These are phyloP conservation scores for Chaetomidium leptoderma DNA, from an alignment of 495 filamentous ascomycete genomes.

Conservation along the genomic window DNA sequence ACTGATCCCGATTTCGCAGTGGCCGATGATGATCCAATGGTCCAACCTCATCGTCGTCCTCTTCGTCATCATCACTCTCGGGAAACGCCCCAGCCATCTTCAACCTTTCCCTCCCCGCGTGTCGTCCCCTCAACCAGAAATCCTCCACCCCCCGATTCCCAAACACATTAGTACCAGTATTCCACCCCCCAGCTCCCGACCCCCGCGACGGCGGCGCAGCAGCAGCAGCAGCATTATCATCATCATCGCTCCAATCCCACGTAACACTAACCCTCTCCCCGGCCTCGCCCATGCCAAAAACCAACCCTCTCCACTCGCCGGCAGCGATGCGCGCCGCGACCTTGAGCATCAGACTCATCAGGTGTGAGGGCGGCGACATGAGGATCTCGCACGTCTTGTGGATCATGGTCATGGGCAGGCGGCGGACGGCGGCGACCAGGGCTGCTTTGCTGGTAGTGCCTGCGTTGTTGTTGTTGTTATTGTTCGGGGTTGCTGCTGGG, in stretches of 20 bases:
- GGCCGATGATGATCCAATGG: slow-evolving; percentile 11
- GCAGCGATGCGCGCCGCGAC: slow-evolving; percentile 71
- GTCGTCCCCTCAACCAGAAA: background rate
- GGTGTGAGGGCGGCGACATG: slow-evolving; percentile 67
- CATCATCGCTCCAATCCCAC: slow-evolving; percentile 53
- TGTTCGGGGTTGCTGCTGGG: background rate
- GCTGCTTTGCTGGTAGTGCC: no score
- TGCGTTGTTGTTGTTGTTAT: background rate
- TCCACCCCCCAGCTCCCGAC: no score
- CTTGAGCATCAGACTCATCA: slow-evolving; percentile 71
- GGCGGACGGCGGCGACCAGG: slow-evolving; percentile 41
- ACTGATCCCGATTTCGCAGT: no score
- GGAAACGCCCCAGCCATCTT: slow-evolving; percentile 32
- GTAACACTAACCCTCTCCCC: slow-evolving; percentile 51
- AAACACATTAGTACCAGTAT: no score
- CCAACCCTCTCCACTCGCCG: slow-evolving; percentile 53
- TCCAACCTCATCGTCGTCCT: slow-evolving; percentile 2
- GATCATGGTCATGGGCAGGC: slow-evolving; percentile 63
- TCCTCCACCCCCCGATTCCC: slow-evolving; percentile 4
- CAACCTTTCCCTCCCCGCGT: background rate
- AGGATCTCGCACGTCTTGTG: slow-evolving; percentile 71
- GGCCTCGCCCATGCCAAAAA: slow-evolving; percentile 45
- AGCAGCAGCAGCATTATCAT: slow-evolving; percentile 16
- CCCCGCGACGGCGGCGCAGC: background rate
- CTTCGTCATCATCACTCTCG: slow-evolving; percentile 24